Evolutionary conservation across 495 filamentous ascomycete species (phyloP).

Genomic region (Antarctomyces pellizariae): DNA sequence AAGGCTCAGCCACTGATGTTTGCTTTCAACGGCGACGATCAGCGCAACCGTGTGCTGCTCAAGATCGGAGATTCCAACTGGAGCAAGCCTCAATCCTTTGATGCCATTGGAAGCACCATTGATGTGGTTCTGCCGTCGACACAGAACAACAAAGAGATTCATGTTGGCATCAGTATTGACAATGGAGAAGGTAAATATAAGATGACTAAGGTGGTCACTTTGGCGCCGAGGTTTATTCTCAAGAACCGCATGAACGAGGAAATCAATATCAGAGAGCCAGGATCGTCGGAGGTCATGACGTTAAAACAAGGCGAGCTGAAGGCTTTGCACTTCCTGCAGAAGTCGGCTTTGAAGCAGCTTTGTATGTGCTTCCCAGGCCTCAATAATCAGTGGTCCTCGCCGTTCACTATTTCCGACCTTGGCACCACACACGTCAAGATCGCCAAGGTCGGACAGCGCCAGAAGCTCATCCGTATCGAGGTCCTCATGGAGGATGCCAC

Average conservation of each 20-base stretch:
- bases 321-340: conserved; percentile 70
- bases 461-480: conserved; percentile 71
- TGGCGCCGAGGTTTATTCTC: conserved; percentile 82
- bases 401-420: conserved; percentile 88
- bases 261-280: conserved; percentile 68
- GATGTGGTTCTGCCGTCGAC: conserved; percentile 61
- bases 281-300: conserved; percentile 56
- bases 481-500: conserved; percentile 78
- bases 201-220: conserved; percentile 76
- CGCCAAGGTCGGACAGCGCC: conserved; percentile 68
- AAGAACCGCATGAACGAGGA: conserved; percentile 83
- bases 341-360: conserved; percentile 59
- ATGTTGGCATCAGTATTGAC: conserved; percentile 67
- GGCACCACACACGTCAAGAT: conserved; percentile 85
- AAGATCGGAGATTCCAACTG: conserved; percentile 75
- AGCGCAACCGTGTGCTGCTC: conserved; percentile 65
- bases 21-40: conserved; percentile 67
- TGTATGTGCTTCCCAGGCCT: conserved; percentile 83
- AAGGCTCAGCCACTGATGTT: conserved; percentile 87
- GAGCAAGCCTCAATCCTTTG: conserved; percentile 95
- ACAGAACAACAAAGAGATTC: conserved; percentile 53
- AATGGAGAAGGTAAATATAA: conserved; percentile 96
- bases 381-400: conserved; percentile 95
- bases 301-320: conserved; percentile 53
- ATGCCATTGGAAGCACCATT: conserved; percentile 84